Evolutionary conservation across 108 stramenopile genomes (phyloP).

Genomic region (Craspedostauros australis): DNA sequence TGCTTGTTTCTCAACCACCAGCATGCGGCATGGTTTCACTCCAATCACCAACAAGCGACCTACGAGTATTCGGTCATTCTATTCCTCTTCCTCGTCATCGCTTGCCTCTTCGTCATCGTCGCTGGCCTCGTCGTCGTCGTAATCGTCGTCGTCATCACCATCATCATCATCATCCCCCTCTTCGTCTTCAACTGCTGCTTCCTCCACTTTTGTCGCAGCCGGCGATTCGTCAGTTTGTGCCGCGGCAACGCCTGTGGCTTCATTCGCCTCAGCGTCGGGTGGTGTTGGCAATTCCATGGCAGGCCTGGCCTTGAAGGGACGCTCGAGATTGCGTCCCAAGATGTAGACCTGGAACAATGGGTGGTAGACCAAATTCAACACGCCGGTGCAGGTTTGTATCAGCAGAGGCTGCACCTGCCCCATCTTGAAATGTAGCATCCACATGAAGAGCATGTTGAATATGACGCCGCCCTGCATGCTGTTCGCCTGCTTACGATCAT

Average conservation of each 20-base stretch:
- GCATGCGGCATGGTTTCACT: neutral
- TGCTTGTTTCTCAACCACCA: neutral
- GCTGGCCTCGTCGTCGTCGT: constrained; percentile 7
- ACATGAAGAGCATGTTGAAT: constrained; percentile 63
- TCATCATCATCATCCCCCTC: constrained; percentile 4
- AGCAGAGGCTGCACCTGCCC: constrained; percentile 73
- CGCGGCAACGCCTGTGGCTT: neutral
- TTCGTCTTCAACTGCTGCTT: neutral
- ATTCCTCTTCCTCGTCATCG: constrained; percentile 10
- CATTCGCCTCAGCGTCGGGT: too few species aligned
- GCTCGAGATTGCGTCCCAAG: constrained; percentile 70
- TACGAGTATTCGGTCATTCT: neutral
- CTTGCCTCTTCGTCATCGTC: neutral
- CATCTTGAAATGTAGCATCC: constrained; percentile 82
- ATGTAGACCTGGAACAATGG: constrained; percentile 85
- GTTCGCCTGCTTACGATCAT: constrained; percentile 64
- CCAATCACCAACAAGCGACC: neutral
- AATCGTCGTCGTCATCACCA: neutral
- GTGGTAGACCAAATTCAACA: constrained; percentile 64
- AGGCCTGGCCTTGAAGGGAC: constrained; percentile 60
- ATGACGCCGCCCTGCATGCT: constrained; percentile 60
- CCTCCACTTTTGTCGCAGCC: neutral
- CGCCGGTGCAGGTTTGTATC: constrained; percentile 55
- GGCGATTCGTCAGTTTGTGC: neutral
- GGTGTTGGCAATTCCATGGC: neutral